Base-by-base conservation (phyloP, 352 stramenopile genomes). In the Globisporangium cystogenes region DNA sequence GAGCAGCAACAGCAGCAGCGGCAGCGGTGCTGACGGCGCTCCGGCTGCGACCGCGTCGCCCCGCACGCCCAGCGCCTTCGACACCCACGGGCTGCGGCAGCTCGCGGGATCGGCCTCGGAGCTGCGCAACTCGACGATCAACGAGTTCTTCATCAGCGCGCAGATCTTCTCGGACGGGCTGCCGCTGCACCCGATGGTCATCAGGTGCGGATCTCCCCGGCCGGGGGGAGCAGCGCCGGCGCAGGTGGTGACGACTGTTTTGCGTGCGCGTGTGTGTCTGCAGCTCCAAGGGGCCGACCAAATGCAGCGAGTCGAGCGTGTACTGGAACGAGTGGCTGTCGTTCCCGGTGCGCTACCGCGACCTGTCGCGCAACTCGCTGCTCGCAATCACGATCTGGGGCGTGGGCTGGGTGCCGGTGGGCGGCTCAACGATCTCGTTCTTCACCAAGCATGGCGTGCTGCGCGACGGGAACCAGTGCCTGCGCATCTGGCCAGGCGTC, bases 251-350 rank as follows among this genome's bases (percentile, higher is more conserved):
- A 43, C 37, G 29, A 57, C 33, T 3, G 14, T 16, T 21, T n/a
- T 48, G 1, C 12, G 18, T 57, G 40, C 48, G 20, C 53, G 23
- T 59, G 20, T 64, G 10, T 18, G 15, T 7, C n/a, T 36, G 20
- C 33, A 84, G 82, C 60, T 90, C 84, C 41, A 93, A 91, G 52
- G 76, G 69, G 11, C 84, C 82, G 39, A 90, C 77, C 51, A 92
- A 95, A 64, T 88, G 76, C 70, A 93, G 79, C 57, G 85, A 91
- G 57, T 90, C 84, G 44, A 92, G 68, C 33, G 87, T 93, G 43
- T 86, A 92, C 62, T 95, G 84, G 84, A 89, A 88, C 62, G 81
- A 95, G 57, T 96, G 86, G 86, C 74, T 96, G 18, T 82, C 75
- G 26, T 90, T 93, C 51, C 86, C 86, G 2, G 74, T 96, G 42